phyloP scores from a whole-genome alignment of 257 asterid genomes.

The Capsicum rhomboideum region DNA sequence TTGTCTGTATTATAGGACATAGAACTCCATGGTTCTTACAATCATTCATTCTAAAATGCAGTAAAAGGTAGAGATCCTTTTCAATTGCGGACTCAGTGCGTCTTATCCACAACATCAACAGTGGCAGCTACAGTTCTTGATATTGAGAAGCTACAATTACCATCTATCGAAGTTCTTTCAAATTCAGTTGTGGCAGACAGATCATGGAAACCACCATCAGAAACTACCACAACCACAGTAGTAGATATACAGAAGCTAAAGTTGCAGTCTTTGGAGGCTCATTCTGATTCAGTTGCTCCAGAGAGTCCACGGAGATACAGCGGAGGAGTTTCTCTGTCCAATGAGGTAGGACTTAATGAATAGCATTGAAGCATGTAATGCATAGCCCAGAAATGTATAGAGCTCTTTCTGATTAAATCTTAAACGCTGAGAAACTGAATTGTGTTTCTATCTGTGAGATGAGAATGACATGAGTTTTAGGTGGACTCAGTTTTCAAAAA shows the following conservation, averaged over 20 bases:
- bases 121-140: constrained; percentile 51
- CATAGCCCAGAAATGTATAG: not conserved
- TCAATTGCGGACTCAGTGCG: constrained; percentile 52
- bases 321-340: constrained; percentile 36
- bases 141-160: constrained; percentile 48
- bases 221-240: constrained; percentile 30
- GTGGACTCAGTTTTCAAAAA: not conserved
- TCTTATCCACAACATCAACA: constrained; percentile 46
- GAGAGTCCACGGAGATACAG: constrained; percentile 40
- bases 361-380: not conserved
- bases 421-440: not conserved
- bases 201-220: constrained; percentile 41
- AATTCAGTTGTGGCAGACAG: constrained; percentile 38
- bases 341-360: constrained; percentile 42
- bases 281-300: constrained; percentile 35
- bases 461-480: not conserved
- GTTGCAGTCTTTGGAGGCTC: constrained; percentile 44
- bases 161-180: constrained; percentile 48
- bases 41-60: constrained; percentile 35
- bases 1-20: not conserved
- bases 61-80: constrained; percentile 55
- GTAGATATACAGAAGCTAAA: constrained; percentile 57
- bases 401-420: not conserved
- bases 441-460: not conserved
- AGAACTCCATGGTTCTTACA: constrained; percentile 5